These are phyloP conservation scores for Rostrohypoxylon terebratum DNA, from an alignment of 495 filamentous ascomycete genomes.

Conservation along the genomic window DNA sequence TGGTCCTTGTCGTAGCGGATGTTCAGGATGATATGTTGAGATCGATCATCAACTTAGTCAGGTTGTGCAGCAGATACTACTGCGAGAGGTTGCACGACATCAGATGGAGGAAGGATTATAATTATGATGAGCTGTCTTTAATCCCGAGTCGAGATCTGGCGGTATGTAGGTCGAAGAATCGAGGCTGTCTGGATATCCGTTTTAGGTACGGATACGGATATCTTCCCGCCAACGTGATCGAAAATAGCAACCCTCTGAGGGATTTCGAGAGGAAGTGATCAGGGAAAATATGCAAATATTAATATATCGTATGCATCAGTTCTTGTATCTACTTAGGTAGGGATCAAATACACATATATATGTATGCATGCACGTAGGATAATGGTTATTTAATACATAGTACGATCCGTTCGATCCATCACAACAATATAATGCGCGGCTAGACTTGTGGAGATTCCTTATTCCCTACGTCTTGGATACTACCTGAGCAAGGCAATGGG, in stretches of 20 bases:
- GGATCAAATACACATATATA: not conserved
- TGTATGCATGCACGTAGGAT: constrained; percentile 24
- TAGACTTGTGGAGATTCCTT: constrained; percentile 30
- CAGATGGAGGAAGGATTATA: constrained; percentile 28
- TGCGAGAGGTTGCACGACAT: constrained; percentile 30
- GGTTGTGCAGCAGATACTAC: constrained; percentile 40
- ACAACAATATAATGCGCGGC: constrained; percentile 22
- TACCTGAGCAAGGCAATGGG: constrained; percentile 16
- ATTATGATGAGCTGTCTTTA: constrained; percentile 13
- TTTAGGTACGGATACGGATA: not conserved
- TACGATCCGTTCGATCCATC: constrained; percentile 8
- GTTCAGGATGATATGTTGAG: constrained; percentile 15
- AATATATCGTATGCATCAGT: constrained; percentile 13
- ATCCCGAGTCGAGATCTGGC: constrained; percentile 15
- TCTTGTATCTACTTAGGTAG: not conserved
- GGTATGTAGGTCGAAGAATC: constrained; percentile 13
- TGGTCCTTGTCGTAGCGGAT: constrained; percentile 20
- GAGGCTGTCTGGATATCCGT: not conserved
- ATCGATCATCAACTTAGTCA: constrained; percentile 34
- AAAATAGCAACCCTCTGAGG: not conserved
- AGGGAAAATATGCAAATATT: not conserved
- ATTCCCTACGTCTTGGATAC: constrained; percentile 8
- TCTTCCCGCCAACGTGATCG: not conserved
- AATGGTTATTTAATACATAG: constrained; percentile 37
- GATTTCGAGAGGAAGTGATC: not conserved